Evolutionary conservation across 768 basidiomycete species (phyloP).

Genomic region (Lentinula lateritia): DNA sequence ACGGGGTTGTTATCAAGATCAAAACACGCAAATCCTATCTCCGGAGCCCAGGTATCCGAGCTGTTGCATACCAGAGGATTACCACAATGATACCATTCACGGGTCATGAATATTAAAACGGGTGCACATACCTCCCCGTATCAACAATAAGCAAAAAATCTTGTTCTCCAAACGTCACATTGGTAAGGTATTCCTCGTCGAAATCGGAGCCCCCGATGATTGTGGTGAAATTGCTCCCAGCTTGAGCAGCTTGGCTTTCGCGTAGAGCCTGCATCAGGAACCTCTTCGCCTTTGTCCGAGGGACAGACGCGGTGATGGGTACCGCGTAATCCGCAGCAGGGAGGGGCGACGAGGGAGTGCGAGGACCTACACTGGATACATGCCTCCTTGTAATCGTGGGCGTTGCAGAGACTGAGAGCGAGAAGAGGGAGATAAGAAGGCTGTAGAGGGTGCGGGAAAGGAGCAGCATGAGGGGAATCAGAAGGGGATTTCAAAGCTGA

Average conservation of each 20-base stretch:
- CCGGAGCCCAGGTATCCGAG: slow-evolving; percentile 18
- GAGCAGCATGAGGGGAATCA: neutral
- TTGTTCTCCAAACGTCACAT: slow-evolving; percentile 14
- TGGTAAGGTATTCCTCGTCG: slow-evolving; percentile 16
- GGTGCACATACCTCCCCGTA: slow-evolving; percentile 12
- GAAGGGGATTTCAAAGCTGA: neutral
- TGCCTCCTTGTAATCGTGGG: neutral
- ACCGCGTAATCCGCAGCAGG: slow-evolving; percentile 14
- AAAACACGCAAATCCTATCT: slow-evolving; percentile 17
- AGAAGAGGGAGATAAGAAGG: neutral
- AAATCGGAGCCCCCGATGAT: slow-evolving; percentile 11
- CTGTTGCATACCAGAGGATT: neutral
- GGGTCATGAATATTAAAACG: too few species aligned
- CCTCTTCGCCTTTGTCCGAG: slow-evolving; percentile 11
- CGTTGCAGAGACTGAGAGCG: neutral
- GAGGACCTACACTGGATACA: neutral
- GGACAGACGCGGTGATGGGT: slow-evolving; percentile 8
- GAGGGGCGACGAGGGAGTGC: neutral
- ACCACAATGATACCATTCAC: neutral
- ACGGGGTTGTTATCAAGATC: slow-evolving; percentile 11
- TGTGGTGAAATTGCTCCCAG: slow-evolving; percentile 7
- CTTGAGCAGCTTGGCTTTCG: slow-evolving; percentile 4
- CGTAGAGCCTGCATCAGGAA: slow-evolving; percentile 10
- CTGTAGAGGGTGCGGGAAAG: neutral
- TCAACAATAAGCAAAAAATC: slow-evolving; percentile 15